phyloP scores from a whole-genome alignment of 2,329 filamentous ascomycete genomes.

The Didymella pomorum region DNA sequence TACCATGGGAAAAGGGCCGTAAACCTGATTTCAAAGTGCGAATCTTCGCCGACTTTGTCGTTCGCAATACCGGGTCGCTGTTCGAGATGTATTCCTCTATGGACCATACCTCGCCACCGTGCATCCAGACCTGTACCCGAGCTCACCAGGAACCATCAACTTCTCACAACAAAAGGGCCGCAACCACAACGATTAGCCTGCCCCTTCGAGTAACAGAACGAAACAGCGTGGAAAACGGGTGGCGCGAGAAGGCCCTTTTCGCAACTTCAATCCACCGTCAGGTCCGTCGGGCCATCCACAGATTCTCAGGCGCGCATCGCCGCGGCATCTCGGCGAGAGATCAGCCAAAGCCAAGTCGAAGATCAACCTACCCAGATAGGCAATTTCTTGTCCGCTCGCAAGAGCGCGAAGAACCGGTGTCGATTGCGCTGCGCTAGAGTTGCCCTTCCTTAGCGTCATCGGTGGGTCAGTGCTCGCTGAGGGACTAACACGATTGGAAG shows the following conservation, averaged over 20 bases:
- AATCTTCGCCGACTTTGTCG: not conserved
- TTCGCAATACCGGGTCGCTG: not conserved
- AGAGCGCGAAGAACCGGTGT: not conserved
- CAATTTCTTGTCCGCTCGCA: not conserved
- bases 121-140: not conserved
- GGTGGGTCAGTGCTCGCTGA: too few species aligned
- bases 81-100: too few species aligned
- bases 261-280: not conserved
- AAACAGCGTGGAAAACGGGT: constrained; percentile 8
- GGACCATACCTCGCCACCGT: not conserved
- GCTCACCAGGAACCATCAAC: not conserved
- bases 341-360: too few species aligned
- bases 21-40: not conserved
- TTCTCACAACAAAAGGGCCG: not conserved
- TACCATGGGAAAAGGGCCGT: not conserved
- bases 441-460: constrained; percentile 1
- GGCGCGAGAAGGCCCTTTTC: constrained; percentile 22
- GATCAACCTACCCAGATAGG: not conserved
- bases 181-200: not conserved
- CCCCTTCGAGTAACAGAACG: not conserved
- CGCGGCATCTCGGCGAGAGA: not conserved
- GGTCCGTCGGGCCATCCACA: not conserved
- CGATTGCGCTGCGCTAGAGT: constrained; percentile 6
- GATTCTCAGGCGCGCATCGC: not conserved
- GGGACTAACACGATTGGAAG: not conserved